Conservation (phyloP, 2,329 filamentous ascomycete species). For the Xylaria sp. region DNA sequence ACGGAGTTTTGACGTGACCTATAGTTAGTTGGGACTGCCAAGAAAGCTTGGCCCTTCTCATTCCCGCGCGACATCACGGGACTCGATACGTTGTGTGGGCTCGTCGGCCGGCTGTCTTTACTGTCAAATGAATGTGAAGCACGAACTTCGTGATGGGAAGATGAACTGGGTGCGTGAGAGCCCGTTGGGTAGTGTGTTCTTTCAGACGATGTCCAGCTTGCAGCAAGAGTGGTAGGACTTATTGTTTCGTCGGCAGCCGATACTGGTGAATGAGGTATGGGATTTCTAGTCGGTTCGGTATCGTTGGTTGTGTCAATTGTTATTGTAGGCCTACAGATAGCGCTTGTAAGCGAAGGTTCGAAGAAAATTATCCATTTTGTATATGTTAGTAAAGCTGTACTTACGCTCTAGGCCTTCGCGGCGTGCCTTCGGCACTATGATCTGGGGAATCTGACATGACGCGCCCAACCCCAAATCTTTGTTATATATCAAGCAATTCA, state of each 20-base stretch:
- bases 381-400: conserved; percentile 24
- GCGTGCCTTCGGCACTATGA: conserved; percentile 39
- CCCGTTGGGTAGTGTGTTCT: conserved; percentile 35
- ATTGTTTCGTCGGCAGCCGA: conserved; percentile 45
- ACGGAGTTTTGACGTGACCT: conserved; percentile 75
- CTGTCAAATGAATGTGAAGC: conserved; percentile 69
- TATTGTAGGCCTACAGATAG: conserved; percentile 48
- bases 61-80: conserved; percentile 59
- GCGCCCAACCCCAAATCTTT: conserved; percentile 6
- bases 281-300: conserved; percentile 39
- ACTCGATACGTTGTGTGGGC: conserved; percentile 76
- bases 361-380: background rate
- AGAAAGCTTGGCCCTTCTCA: conserved; percentile 63
- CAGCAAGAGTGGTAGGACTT: conserved; percentile 47
- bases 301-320: conserved; percentile 52
- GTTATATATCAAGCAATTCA: conserved; percentile 16
- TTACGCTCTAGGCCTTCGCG: conserved; percentile 45
- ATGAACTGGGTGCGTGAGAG: conserved; percentile 38
- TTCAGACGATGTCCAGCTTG: conserved; percentile 44
- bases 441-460: conserved; percentile 42
- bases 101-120: conserved; percentile 72
- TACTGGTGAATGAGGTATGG: conserved; percentile 42
- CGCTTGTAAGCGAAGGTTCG: conserved; percentile 28
- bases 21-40: conserved; percentile 71
- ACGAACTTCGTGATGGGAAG: conserved; percentile 57